A percentile compares a stretch with the other conserved stretches of the same genome.
These are phyloP conservation scores for Brassica incana DNA, from an alignment of 345 rosid species.

Conservation along the genomic window DNA sequence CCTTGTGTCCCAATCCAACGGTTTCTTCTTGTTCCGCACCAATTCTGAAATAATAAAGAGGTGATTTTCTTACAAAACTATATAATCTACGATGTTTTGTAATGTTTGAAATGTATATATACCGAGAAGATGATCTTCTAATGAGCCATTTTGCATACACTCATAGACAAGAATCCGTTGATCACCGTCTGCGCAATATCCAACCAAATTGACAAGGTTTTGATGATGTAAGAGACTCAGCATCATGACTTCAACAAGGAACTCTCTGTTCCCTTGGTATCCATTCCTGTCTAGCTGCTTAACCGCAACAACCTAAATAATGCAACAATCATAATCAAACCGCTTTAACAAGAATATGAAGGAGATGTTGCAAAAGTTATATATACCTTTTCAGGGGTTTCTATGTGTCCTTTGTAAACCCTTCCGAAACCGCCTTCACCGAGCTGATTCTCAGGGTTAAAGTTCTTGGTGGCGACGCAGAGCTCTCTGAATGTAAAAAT, in stretches of 20 bases:
- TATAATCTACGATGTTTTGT: not conserved
- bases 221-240: constrained; percentile 67
- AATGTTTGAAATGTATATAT: constrained; percentile 15
- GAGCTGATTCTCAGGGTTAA: constrained; percentile 59
- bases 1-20: constrained; percentile 75
- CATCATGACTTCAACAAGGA: constrained; percentile 75
- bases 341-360: not conserved
- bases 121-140: constrained; percentile 85
- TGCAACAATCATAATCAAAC: constrained; percentile 12
- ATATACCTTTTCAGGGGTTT: constrained; percentile 48
- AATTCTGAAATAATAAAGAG: constrained; percentile 39
- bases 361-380: not conserved
- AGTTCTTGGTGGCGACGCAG: constrained; percentile 62
- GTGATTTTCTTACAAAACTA: not conserved
- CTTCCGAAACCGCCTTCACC: constrained; percentile 99
- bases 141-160: constrained; percentile 65
- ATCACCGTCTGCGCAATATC: constrained; percentile 71
- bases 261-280: constrained; percentile 79
- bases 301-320: constrained; percentile 60
- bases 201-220: constrained; percentile 70
- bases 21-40: constrained; percentile 36
- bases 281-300: constrained; percentile 88
- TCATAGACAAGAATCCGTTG: constrained; percentile 48
- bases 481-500: constrained; percentile 70
- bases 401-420: constrained; percentile 75